Base-by-base conservation (phyloP, 345 rosid genomes). In the Arabis hirsuta region DNA sequence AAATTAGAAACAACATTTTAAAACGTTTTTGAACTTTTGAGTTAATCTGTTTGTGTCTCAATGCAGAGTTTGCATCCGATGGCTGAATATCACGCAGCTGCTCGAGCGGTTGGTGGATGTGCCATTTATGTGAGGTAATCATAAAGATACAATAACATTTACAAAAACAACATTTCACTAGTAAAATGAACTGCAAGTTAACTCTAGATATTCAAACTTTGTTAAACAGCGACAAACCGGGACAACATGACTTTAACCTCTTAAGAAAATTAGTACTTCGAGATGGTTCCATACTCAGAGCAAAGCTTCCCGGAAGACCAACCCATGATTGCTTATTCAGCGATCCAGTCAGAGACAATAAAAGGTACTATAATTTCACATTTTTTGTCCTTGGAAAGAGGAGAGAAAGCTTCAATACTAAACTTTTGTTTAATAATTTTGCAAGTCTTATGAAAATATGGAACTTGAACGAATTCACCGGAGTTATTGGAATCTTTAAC, bases 211-310 rank as follows among this genome's bases (percentile, higher is more conserved):
- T 41, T 7, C 4, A 19, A 65, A 34, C 46, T 36, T 27, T 62
- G 66, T 27, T 27, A 68, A 45, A 62, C 67, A 86, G 85, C 27
- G 86, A 84, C 73, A 80, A 73, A 76, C 88, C 84, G 1, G 82
- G 82, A 26, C 64, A 61, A 73, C 86, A 80, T 62, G 85, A 83
- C 74, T 80, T 84, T 61, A 62, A 88, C 60, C 79, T 88, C 58
- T 81, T 88, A 9, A 88, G 75, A 62, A 85, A 78, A 79, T 79
- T 88, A 62, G 95, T 86, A 9, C 65, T 86, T 69, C 83, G 82
- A 19, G 87, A 86, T 63, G 91, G 91, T 16, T 85, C 90, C 13
- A 70, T 86, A 52, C 65, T 88, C 38, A 86, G 91, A 81, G 91
- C 88, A 44, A 84, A 69, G 81, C 69, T 79, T 56, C 82, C 84